These are phyloP conservation scores for Neurospora crassa DNA, from an alignment of 2,329 filamentous ascomycete genomes.

Conservation along the genomic window DNA sequence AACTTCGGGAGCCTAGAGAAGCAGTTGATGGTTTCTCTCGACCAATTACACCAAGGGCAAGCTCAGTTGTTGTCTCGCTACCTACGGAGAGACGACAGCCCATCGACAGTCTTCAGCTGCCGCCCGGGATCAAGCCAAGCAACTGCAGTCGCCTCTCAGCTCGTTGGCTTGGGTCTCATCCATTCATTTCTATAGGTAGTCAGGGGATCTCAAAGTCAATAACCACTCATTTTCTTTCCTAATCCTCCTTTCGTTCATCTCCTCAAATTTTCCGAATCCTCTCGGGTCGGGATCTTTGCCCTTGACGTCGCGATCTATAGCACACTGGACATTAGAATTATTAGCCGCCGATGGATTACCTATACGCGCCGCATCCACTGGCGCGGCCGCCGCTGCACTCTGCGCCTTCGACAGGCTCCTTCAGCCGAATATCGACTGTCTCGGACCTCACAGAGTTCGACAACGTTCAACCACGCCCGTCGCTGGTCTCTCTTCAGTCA, in stretches of 20 bases:
- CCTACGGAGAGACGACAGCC: background rate
- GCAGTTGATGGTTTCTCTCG: background rate
- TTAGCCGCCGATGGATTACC: slow-evolving; percentile 13
- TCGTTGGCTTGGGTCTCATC: background rate
- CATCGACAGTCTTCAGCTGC: background rate
- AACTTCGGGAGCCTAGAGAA: background rate
- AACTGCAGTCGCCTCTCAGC: background rate
- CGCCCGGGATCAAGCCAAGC: background rate
- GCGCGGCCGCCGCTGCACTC: slow-evolving; percentile 14
- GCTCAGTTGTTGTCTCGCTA: background rate
- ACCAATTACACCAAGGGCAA: background rate
- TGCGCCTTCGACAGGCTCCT: slow-evolving; percentile 11
- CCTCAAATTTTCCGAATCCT: background rate
- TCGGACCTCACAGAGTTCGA: slow-evolving; percentile 23
- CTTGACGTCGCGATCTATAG: slow-evolving; percentile 1
- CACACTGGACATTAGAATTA: background rate
- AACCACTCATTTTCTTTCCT: background rate
- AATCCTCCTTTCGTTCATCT: background rate
- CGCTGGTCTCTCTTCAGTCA: slow-evolving; percentile 31
- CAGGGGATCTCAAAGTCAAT: background rate
- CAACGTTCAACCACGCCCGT: slow-evolving; percentile 26
- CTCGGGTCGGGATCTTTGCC: background rate
- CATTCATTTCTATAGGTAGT: background rate
- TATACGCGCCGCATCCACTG: slow-evolving; percentile 4
- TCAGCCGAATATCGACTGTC: slow-evolving; percentile 22